These are phyloP conservation scores for Tylopilus cervinicoccineus DNA, from an alignment of 768 basidiomycete genomes.

Conservation along the genomic window DNA sequence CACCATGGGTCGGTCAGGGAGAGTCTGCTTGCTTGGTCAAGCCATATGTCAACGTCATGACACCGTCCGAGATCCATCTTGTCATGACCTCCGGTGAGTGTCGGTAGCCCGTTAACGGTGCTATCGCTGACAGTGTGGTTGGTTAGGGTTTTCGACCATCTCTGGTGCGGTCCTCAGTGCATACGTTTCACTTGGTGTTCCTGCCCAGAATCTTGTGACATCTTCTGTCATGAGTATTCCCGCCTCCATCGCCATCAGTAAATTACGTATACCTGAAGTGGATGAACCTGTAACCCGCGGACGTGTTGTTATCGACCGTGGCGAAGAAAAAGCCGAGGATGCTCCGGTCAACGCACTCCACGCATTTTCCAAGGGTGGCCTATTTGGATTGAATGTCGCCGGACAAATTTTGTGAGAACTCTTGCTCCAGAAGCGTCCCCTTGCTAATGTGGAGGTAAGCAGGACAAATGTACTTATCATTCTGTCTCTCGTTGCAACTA, in stretches of 20 bases:
- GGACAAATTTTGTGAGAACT: slow-evolving; percentile 74
- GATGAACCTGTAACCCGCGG: slow-evolving; percentile 88
- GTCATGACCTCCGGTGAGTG: slow-evolving; percentile 77
- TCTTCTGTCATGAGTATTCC: slow-evolving; percentile 95
- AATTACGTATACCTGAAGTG: slow-evolving; percentile 78
- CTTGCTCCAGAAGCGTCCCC: background rate
- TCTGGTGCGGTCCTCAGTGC: slow-evolving; percentile 86
- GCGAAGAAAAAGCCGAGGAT: slow-evolving; percentile 49
- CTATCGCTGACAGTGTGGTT: slow-evolving; percentile 2
- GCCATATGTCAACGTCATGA: slow-evolving; percentile 84
- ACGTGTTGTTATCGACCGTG: slow-evolving; percentile 74
- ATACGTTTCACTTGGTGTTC: slow-evolving; percentile 77
- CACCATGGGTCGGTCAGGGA: slow-evolving; percentile 92
- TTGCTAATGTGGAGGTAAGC: slow-evolving; percentile 7
- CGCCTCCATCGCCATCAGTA: slow-evolving; percentile 89
- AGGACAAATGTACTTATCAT: slow-evolving; percentile 85
- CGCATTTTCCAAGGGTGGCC: slow-evolving; percentile 82
- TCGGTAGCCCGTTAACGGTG: background rate
- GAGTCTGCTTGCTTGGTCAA: slow-evolving; percentile 84
- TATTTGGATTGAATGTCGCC: slow-evolving; percentile 82
- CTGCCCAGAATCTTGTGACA: slow-evolving; percentile 75
- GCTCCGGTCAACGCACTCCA: slow-evolving; percentile 77
- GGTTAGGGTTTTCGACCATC: slow-evolving; percentile 77
- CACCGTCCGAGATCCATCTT: slow-evolving; percentile 79
- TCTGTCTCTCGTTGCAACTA: slow-evolving; percentile 72